These are phyloP conservation scores for Apiospora phragmitis DNA, from an alignment of 2,329 filamentous ascomycete genomes.

Conservation along the genomic window DNA sequence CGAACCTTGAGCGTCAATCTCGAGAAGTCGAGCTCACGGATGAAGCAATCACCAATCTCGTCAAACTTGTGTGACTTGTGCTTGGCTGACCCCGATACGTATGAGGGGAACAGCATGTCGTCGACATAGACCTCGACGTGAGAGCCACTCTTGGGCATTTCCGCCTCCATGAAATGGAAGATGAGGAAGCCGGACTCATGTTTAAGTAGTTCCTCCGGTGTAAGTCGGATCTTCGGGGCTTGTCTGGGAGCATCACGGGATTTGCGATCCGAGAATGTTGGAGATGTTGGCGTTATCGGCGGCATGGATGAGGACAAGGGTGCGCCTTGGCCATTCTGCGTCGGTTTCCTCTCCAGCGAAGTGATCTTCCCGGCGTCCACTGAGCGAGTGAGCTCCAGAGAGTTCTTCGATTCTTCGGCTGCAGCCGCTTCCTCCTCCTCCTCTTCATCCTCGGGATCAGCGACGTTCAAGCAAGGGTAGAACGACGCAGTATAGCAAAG, in stretches of 20 bases:
- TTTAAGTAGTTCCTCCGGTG: constrained; percentile 75
- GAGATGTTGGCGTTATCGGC: constrained; percentile 42
- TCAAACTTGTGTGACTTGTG: constrained; percentile 73
- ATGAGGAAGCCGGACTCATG: constrained; percentile 92
- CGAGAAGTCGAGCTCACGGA: constrained; percentile 96
- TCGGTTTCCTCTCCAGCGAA: constrained; percentile 33
- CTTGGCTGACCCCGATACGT: constrained; percentile 75
- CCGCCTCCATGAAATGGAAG: constrained; percentile 89
- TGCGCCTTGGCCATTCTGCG: constrained; percentile 22
- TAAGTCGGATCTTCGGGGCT: constrained; percentile 75
- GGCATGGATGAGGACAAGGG: constrained; percentile 36
- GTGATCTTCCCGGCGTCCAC: constrained; percentile 47
- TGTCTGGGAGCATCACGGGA: constrained; percentile 54
- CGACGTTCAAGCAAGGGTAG: constrained; percentile 83
- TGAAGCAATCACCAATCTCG: constrained; percentile 93
- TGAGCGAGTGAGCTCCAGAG: constrained; percentile 33
- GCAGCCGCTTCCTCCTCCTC: constrained; percentile 40
- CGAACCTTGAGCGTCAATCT: constrained; percentile 85
- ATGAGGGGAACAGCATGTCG: constrained; percentile 90
- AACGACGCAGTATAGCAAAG: constrained; percentile 85
- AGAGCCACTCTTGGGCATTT: constrained; percentile 73
- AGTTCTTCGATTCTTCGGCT: constrained; percentile 41
- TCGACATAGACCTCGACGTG: constrained; percentile 90
- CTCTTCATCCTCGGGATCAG: constrained; percentile 86
- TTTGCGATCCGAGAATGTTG: constrained; percentile 36